Evolutionary conservation across 305 asterid species (phyloP).

Genomic region (Fraxinus albicans): DNA sequence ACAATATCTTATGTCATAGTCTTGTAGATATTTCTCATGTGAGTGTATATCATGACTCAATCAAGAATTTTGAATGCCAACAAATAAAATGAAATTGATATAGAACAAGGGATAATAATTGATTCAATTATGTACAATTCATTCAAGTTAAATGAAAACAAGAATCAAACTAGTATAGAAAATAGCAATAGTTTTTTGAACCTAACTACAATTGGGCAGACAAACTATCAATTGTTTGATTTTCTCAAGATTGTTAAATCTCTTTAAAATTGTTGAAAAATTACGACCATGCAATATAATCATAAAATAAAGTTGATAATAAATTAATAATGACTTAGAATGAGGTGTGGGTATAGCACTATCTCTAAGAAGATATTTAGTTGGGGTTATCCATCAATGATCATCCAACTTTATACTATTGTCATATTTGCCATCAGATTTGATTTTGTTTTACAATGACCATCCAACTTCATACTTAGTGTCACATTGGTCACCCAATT

Average conservation of each 20-base stretch:
- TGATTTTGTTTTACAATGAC: too few relatives aligned
- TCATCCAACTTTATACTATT: too few relatives aligned
- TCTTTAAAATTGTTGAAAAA: not conserved
- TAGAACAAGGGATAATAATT: not conserved
- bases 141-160: not conserved
- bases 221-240: not conserved
- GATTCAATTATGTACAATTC: not conserved
- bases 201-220: not conserved
- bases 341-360: not conserved
- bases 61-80: not conserved
- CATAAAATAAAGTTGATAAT: not conserved
- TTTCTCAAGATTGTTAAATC: not conserved
- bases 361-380: not conserved
- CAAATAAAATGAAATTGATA: not conserved
- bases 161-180: not conserved
- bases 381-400: not conserved
- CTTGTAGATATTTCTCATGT: slow-evolving; percentile 47
- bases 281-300: not conserved
- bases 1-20: slow-evolving; percentile 27
- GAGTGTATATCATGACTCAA: slow-evolving; percentile 17
- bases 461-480: too few relatives aligned
- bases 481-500: too few relatives aligned
- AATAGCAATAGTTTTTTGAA: not conserved
- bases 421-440: too few relatives aligned
- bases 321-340: not conserved